phyloP scores from a whole-genome alignment of 495 filamentous ascomycete genomes.

The Oidiodendron maius region DNA sequence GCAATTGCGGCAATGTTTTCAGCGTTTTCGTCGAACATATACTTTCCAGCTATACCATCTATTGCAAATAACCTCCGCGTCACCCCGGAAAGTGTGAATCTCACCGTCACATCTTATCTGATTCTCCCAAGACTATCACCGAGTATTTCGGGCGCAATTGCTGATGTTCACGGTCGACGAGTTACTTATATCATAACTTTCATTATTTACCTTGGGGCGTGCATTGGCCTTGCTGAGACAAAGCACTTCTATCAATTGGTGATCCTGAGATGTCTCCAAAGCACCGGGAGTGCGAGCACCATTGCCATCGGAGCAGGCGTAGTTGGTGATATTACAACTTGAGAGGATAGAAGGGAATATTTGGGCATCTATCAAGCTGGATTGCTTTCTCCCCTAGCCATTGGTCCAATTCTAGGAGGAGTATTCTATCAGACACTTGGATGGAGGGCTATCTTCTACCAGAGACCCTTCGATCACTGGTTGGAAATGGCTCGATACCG shows the following conservation, averaged over 20 bases:
- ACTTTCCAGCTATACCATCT: conserved; percentile 34
- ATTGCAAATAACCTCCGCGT: conserved; percentile 25
- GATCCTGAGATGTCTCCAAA: conserved; percentile 56
- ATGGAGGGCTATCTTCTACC: conserved; percentile 54
- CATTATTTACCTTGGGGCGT: conserved; percentile 51
- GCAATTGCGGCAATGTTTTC: conserved; percentile 48
- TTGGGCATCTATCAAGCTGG: conserved; percentile 50
- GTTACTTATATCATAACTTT: conserved; percentile 56
- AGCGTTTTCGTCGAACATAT: conserved; percentile 45
- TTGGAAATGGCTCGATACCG: conserved; percentile 40
- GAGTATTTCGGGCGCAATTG: conserved; percentile 43
- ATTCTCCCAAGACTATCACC: conserved; percentile 18
- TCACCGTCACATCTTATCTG: conserved; percentile 37
- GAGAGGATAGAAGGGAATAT: conserved; percentile 45
- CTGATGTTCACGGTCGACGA: conserved; percentile 52
- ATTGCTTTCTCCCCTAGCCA: conserved; percentile 37
- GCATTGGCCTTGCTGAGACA: conserved; percentile 56
- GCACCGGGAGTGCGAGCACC: conserved; percentile 48
- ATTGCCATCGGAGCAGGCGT: conserved; percentile 52
- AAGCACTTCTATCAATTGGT: conserved; percentile 54
- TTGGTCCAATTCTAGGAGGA: conserved; percentile 51
- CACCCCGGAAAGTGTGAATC: conserved; percentile 27
- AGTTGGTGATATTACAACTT: conserved; percentile 48
- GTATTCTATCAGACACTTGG: conserved; percentile 43
- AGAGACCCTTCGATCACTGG: conserved; percentile 47